Evolutionary conservation across 805 yeast species (phyloP), one percentile per base, ranked within the genome.

Genomic region (Monosporozyma unispora): DNA sequence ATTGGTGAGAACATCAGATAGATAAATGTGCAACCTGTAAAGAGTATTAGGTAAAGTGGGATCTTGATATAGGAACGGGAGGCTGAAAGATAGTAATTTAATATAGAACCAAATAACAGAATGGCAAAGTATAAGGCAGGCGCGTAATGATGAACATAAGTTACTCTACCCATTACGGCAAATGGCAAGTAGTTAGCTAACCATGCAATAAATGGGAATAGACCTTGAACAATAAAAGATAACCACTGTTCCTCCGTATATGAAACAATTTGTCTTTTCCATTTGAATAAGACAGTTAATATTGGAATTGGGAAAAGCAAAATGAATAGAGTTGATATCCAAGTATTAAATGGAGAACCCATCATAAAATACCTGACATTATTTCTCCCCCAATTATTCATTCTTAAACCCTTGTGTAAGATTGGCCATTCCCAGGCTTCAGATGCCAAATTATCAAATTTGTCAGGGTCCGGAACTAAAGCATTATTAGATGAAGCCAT

Each of bases 91-190:
- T 44, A 40, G 49, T 62, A 41, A 46, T 64, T 69, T 38, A 69
- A 50, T 31, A 61, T 51, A 58, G 62, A 61, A 23, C 69, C 71
- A 60, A 70, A 64, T 14, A 87, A 82, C 55, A 90, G 71, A 73
- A 89, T 83, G 46, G 98, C 98, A 72, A 91, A 91, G 70, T 86
- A 91, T 54, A 90, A 76, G 1, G 98, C 96, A 12, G 99, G 99
- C 57, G 89, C 79, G 68, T 91, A 91, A 67, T 91, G 99, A 70
- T 91, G 99, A 31, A 91, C 93, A 66, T 93, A 91, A 2, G 96
- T 89, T 50, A 93, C 97, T 73, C 99, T 85, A 11, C 95, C 89
- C 99, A 91, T 91, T 52, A 88, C 69, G 29, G 84, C 79, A 69
- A 91, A 91, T 31, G 99, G 98, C 60, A 86, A 63, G 68, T 74